These are phyloP conservation scores for Chalciporus pseudorubinellus DNA, from an alignment of 768 basidiomycete species.

Conservation along the genomic window DNA sequence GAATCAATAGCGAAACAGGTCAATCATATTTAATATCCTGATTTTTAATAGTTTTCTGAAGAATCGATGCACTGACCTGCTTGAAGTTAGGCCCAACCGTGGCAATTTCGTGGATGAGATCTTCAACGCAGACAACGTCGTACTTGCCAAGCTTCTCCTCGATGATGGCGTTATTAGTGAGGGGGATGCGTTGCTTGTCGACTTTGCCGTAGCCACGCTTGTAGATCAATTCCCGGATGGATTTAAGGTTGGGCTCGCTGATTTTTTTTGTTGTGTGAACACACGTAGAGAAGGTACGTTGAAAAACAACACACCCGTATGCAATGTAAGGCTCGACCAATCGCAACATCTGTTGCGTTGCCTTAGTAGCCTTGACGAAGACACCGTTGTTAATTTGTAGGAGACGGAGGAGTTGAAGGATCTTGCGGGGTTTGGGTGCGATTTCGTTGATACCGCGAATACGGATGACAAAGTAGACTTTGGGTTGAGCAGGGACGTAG, in stretches of 20 bases:
- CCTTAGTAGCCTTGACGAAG: constrained; percentile 95
- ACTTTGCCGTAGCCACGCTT: constrained; percentile 99
- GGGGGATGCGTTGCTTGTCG: constrained; percentile 94
- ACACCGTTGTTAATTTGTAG: constrained; percentile 99
- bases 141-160: constrained; percentile 88
- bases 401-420: constrained; percentile 95
- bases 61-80: constrained; percentile 56
- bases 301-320: constrained; percentile 68
- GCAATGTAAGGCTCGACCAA: constrained; percentile 96
- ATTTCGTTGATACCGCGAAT: constrained; percentile 99
- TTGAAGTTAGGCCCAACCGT: constrained; percentile 99
- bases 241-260: constrained; percentile 95
- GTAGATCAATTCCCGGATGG: constrained; percentile 96
- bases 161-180: constrained; percentile 90
- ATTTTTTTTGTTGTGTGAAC: constrained; percentile 3
- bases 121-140: constrained; percentile 96
- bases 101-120: constrained; percentile 95
- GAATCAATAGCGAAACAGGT: not conserved
- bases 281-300: not conserved
- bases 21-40: no score
- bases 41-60: no score
- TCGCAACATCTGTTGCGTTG: constrained; percentile 97
- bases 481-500: constrained; percentile 95
- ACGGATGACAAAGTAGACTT: constrained; percentile 96
- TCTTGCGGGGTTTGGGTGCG: constrained; percentile 99